A percentile compares a stretch with the other conserved stretches of the same genome.
phyloP scores from a whole-genome alignment of 495 filamentous ascomycete species.

The Amphirosellinia nigrospora region DNA sequence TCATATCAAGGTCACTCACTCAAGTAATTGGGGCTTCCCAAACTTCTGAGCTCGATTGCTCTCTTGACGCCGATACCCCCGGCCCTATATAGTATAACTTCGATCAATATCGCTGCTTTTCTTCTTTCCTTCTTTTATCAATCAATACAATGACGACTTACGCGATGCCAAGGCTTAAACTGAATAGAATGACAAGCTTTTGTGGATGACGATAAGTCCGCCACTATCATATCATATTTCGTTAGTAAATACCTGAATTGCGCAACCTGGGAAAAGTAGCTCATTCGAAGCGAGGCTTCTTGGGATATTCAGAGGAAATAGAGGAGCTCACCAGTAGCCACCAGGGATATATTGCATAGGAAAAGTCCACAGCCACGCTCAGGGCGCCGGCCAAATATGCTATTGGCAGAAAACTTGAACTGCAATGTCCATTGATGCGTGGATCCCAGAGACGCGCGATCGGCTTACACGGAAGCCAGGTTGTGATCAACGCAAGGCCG shows the following conservation, averaged over 20 bases:
- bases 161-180: conserved; percentile 9
- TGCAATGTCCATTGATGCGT: conserved; percentile 2
- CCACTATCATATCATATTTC: neutral
- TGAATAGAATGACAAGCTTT: neutral
- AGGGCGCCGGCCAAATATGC: neutral
- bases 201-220: neutral
- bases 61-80: conserved; percentile 1
- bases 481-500: neutral
- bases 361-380: conserved; percentile 1
- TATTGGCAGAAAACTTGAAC: neutral
- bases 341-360: conserved; percentile 12
- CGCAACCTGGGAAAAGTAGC: neutral
- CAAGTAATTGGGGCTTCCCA: neutral
- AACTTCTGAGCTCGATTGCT: neutral
- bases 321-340: neutral
- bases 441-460: conserved; percentile 3
- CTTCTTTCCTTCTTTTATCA: neutral
- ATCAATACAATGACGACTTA: neutral
- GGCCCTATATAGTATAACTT: neutral
- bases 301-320: neutral
- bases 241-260: neutral
- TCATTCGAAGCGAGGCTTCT: neutral
- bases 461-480: conserved; percentile 11
- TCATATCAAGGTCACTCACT: neutral
- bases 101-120: too few relatives aligned